Evolutionary conservation across 192 early-diverging fungal genomes (phyloP), one percentile per base, ranked within the genome.

Genomic region (Rhizophagus clarus): DNA sequence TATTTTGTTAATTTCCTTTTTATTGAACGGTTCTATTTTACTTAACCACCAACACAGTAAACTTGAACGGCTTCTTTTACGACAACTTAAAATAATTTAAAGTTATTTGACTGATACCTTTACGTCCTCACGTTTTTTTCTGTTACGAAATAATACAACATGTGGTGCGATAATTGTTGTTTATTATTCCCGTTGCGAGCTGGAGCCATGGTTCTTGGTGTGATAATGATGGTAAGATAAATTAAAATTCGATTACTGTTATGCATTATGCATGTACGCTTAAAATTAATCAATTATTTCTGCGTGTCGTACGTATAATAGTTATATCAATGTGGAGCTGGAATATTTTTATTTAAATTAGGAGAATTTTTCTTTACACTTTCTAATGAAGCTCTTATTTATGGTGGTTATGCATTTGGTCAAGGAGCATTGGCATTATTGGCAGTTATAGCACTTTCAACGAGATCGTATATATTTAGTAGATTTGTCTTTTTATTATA

Each of bases 101-200:
- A 56, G 49, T 17, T 5, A 56, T 3, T 49, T 49, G 17, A 20
- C 51, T 22, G 51, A 56, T 6, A 11, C 63, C 12, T 28, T 66
- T 29, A 29, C n/a, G 62, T 64, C 10, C 37, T 6, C 8, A 37
- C 37, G 5, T 37, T 37, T 37, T 37, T 37, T 62, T 62, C 5
- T 62, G 26, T 62, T 66, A 66, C 26, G 8, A 42, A 49, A 22
- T 14, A 47, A 14, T 70, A 32, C 51, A 31, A 51, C 7, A 79
- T 79, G 77, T 79, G 77, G 77, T 79, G 77, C 51, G 77, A 79
- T 70, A 79, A 79, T 61, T 79, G 77, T 70, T 34, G 34, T 8
- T 37, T 70, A 15, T 12, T 79, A 28, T 79, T 79, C 61, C 77
- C 77, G 20, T 40, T 79, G 9, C 40, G 77, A 29, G 67, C 77